A percentile compares a stretch with the other conserved stretches of the same genome.
These are phyloP conservation scores for Pilobolus umbonatus DNA, from an alignment of 192 early-diverging fungal species.

Conservation along the genomic window DNA sequence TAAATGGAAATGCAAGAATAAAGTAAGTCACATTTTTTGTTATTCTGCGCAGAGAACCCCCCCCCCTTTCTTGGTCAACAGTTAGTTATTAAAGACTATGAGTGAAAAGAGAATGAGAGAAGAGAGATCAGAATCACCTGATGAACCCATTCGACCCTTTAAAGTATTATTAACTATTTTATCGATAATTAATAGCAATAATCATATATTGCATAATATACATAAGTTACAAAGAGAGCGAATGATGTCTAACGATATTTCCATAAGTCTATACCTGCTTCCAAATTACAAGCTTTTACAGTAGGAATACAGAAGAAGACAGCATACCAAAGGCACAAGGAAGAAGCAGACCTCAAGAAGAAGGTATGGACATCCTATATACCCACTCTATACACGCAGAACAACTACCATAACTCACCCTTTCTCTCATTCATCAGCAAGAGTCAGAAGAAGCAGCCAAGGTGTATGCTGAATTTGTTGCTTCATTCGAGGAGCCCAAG, in stretches of 20 bases:
- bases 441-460: conserved; percentile 75
- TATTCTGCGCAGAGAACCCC: too few species aligned
- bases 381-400: too few species aligned
- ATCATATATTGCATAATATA: background rate
- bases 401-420: conserved; percentile 26
- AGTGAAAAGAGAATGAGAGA: conserved; percentile 13
- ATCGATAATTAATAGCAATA: background rate
- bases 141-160: conserved; percentile 1
- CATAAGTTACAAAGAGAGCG: background rate
- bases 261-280: conserved; percentile 51
- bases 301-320: conserved; percentile 68
- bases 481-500: conserved; percentile 68
- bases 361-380: conserved; percentile 47
- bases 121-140: conserved; percentile 11
- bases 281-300: conserved; percentile 63
- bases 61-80: background rate
- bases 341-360: conserved; percentile 65
- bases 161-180: conserved; percentile 9
- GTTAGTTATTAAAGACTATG: background rate
- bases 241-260: background rate
- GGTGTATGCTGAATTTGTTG: conserved; percentile 75
- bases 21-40: too few species aligned
- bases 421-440: conserved; percentile 41
- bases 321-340: conserved; percentile 71
- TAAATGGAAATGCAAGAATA: too few species aligned